These are phyloP conservation scores for Ettlia oleoabundans DNA, from an alignment of 139 green algal species.

Conservation along the genomic window DNA sequence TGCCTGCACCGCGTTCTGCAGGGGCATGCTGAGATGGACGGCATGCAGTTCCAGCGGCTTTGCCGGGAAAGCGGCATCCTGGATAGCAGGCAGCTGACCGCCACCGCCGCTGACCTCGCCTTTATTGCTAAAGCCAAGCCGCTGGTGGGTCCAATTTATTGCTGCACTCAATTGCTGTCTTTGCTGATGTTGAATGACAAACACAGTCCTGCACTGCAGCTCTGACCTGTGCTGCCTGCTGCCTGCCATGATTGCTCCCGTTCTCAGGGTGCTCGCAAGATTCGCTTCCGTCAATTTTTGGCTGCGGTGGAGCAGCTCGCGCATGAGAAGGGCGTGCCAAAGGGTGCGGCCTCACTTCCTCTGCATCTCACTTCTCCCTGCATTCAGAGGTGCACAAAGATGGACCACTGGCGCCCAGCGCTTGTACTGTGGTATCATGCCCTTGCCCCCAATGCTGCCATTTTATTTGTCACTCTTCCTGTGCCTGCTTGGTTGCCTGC, in stretches of 20 bases:
- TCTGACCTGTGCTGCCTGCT: not conserved
- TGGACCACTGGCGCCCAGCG: too few species aligned
- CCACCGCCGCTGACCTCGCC: constrained; percentile 64
- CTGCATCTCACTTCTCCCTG: not conserved
- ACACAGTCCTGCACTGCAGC: not conserved
- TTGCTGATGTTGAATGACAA: not conserved
- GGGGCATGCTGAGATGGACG: constrained; percentile 46
- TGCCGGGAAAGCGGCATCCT: constrained; percentile 66
- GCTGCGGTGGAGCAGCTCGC: constrained; percentile 60
- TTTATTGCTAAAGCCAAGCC: constrained; percentile 65
- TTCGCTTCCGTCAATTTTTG: constrained; percentile 61
- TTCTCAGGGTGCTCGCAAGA: constrained; percentile 63
- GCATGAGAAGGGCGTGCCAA: constrained; percentile 41
- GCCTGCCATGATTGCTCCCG: too few species aligned
- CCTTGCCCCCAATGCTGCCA: not conserved
- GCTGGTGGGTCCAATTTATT: constrained; percentile 58
- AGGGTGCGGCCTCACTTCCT: not conserved
- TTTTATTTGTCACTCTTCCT: too few species aligned
- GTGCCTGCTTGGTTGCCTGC: too few species aligned
- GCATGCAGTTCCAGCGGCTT: constrained; percentile 70
- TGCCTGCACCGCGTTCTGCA: not conserved
- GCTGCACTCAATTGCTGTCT: constrained; percentile 62
- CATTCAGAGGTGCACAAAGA: not conserved
- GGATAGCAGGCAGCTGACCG: constrained; percentile 43
- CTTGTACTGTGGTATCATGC: not conserved